Conservation (phyloP, 2,329 filamentous ascomycete species). For the Laburnicola sp. region DNA sequence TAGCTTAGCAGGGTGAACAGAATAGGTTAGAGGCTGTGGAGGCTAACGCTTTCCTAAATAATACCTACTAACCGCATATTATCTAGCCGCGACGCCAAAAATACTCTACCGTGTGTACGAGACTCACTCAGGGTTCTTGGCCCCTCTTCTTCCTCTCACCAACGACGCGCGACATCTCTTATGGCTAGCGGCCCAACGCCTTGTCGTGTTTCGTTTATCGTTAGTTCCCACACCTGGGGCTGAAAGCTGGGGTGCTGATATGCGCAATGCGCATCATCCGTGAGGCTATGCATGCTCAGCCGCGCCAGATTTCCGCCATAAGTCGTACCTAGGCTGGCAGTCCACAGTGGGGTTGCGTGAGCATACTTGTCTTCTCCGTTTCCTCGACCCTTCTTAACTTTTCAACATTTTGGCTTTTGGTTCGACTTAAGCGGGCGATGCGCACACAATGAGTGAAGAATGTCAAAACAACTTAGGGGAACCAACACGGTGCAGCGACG, state of each 20-base stretch:
- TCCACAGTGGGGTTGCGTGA: background rate
- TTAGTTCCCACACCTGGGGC: constrained; percentile 3
- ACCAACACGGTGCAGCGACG: too few species aligned
- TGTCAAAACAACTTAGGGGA: too few species aligned
- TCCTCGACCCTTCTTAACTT: background rate
- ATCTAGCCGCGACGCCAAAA: background rate
- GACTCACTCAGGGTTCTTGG: background rate
- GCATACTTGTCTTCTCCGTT: constrained; percentile 1
- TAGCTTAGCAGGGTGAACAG: too few species aligned
- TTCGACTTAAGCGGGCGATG: too few species aligned
- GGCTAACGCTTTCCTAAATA: background rate
- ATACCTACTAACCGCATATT: background rate
- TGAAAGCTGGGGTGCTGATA: constrained; percentile 4
- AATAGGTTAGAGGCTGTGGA: background rate
- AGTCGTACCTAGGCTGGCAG: background rate
- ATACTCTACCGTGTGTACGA: background rate
- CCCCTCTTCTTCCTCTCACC: constrained; percentile 1
- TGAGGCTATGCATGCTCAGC: constrained; percentile 11
- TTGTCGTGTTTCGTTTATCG: background rate
- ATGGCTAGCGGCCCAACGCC: constrained; percentile 4
- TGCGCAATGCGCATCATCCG: constrained; percentile 5
- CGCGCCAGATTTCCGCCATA: constrained; percentile 1
- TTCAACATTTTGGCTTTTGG: too few species aligned
- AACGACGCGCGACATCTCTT: background rate
- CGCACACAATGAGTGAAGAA: too few species aligned